A percentile compares a stretch with the other conserved stretches of the same genome.
phyloP scores from a whole-genome alignment of 2,329 filamentous ascomycete species.

The Clonostachys chloroleuca region DNA sequence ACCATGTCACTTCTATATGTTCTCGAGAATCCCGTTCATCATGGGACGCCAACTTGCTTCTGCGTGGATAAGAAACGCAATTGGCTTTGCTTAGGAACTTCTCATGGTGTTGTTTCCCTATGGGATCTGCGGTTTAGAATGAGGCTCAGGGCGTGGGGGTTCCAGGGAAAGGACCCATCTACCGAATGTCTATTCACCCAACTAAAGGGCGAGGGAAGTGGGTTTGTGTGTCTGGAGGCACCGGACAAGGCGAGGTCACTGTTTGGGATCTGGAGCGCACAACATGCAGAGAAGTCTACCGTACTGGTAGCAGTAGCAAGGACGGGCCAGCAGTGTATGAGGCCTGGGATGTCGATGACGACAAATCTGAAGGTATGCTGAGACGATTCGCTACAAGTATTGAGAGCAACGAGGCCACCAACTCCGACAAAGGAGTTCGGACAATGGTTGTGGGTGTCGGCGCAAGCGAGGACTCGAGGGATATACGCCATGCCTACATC shows the following conservation, averaged over 20 bases:
- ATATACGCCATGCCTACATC: constrained; percentile 76
- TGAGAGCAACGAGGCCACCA: constrained; percentile 52
- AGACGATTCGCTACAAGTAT: constrained; percentile 76
- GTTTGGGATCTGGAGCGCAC: constrained; percentile 95
- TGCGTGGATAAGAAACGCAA: constrained; percentile 80
- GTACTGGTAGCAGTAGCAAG: constrained; percentile 55
- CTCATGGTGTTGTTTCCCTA: constrained; percentile 85
- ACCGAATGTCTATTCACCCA: constrained; percentile 75
- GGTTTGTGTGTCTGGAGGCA: constrained; percentile 86
- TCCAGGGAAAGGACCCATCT: constrained; percentile 73
- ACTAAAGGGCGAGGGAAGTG: constrained; percentile 74
- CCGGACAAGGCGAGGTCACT: constrained; percentile 81
- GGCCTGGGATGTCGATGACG: constrained; percentile 85
- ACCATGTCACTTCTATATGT: constrained; percentile 80
- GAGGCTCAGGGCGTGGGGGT: constrained; percentile 82
- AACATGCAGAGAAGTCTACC: constrained; percentile 84
- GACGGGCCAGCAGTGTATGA: constrained; percentile 66
- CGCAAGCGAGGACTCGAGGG: constrained; percentile 62
- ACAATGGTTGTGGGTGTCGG: constrained; percentile 72
- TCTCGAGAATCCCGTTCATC: constrained; percentile 83
- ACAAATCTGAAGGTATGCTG: constrained; percentile 82
- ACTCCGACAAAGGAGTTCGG: constrained; percentile 63
- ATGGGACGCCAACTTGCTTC: constrained; percentile 89
- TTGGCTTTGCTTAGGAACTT: constrained; percentile 89
- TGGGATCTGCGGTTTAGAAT: constrained; percentile 97